Base-by-base conservation (phyloP, 2,329 filamentous ascomycete genomes). In the Talaromyces sp. region DNA sequence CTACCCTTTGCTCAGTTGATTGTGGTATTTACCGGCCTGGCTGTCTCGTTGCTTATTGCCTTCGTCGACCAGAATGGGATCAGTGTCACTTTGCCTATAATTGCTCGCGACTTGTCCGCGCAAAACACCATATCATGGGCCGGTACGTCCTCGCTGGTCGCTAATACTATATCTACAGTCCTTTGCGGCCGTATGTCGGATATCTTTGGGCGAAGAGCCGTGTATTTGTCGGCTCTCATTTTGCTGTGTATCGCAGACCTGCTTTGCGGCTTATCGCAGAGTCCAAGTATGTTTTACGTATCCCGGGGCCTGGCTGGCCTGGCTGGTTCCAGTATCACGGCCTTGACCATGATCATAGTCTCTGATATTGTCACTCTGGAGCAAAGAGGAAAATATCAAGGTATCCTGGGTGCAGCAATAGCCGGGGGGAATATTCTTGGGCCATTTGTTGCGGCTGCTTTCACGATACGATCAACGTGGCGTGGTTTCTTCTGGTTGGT, bases 71-170 rank as follows among this genome's bases (percentile, higher is more conserved):
- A 39, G 13, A 19, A 22, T 27, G 24, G 24, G 9, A 27, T 27
- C 4, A 5, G 5, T 5, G 9, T 9, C 24, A 9, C 24, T 27
- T 27, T 27, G 9, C 24, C 24, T 27, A 27, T 9, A 5, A 27
- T 27, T 9, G 24, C 24, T 27, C 5, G 5, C 4, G 24, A 27
- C 24, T 27, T 27, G 24, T 5, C 4, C 9, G 17, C 20, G 6
- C 16, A 2, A 8, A 19, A 19, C 49, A 71, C 71, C 2, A 85
- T 86, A 41, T 89, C 89, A 63, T 90, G 86, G 87, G 81, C 85
- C 11, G 87, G 86, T 1, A 89, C 87, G 4, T 84, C 84, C 14
- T 90, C 88, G 58, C 75, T 90, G 4, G 78, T 90, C 4, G 82
- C 85, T 2, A 84, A 82, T 51, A 86, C 85, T 0, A 80, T 82